These are phyloP conservation scores for Pseudoturritis turrita DNA, from an alignment of 345 rosid genomes.

Conservation along the genomic window DNA sequence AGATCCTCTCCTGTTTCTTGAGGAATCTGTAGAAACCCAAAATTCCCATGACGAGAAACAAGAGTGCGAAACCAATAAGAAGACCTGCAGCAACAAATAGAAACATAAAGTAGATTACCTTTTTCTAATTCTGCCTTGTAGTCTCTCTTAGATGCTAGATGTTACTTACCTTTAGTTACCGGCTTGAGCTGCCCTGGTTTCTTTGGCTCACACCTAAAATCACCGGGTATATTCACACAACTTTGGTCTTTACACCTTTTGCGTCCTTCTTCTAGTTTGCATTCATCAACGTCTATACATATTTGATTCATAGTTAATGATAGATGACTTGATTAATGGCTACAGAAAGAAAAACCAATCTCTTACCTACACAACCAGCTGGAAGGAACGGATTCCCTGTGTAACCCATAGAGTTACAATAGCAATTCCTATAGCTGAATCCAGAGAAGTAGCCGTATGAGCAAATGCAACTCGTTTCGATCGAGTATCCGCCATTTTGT, in stretches of 20 bases:
- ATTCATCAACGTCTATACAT: no score
- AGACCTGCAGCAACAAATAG: slow-evolving; percentile 19
- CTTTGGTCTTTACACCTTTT: background rate
- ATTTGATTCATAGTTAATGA: no score
- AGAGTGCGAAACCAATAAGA: slow-evolving; percentile 15
- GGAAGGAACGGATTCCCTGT: slow-evolving; percentile 27
- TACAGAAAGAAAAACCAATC: background rate
- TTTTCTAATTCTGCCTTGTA: no score
- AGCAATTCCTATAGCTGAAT: slow-evolving; percentile 13
- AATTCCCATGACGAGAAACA: slow-evolving; percentile 6
- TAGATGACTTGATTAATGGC: background rate
- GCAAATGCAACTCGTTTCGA: background rate
- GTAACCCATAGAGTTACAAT: slow-evolving; percentile 18
- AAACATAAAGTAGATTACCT: no score
- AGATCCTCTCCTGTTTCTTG: background rate
- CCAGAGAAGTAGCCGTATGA: slow-evolving; percentile 24
- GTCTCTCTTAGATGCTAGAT: no score
- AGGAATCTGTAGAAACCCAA: slow-evolving; percentile 6
- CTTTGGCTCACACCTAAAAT: background rate
- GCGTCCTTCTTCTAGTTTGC: slow-evolving; percentile 1
- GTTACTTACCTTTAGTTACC: no score
- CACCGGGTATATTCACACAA: slow-evolving; percentile 10
- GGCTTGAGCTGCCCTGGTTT: slow-evolving; percentile 3
- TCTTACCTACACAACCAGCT: slow-evolving; percentile 29
- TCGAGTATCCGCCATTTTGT: background rate